Evolutionary conservation across 2,329 filamentous ascomycete species (phyloP), one percentile per base, ranked within the genome.

Genomic region (Xylaria sp.): DNA sequence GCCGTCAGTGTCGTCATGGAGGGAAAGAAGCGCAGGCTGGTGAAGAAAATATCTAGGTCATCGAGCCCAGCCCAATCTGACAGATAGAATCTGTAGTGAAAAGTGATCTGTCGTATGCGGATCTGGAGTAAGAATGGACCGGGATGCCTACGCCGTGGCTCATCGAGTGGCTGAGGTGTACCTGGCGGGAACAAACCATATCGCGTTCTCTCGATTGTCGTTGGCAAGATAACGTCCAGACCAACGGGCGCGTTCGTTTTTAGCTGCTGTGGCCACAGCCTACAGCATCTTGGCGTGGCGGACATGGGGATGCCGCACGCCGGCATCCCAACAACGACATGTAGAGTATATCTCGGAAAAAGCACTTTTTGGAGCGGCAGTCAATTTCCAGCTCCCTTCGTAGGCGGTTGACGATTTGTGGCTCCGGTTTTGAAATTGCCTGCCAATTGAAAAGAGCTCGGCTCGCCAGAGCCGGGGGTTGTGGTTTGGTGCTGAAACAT

Each of bases 51-150:
- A 34, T 7, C 29, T 34, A 7, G 13, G 7, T 43, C 7, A 26
- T 18, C 41, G 13, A 44, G 21, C 21, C 19, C 21, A 26, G n/a
- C 41, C 26, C 18, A 45, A 45, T 45, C 24, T 13, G 11, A 13
- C 11, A 4, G 29, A 34, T 34, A 13, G 9, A 34, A 34, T 4
- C 29, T 34, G 29, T 13, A 13, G 29, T 46, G 57, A 51, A 55
- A 62, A 54, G 48, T 63, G 64, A 64, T 61, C 58, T 62, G 63
- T 66, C 62, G 62, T 59, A 60, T 62, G 48, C 51, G 54, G 52
- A 57, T 64, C 57, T 57, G 39, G 54, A 45, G 39, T n/a, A n/a
- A 66, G 50, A 62, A 51, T 62, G 59, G 59, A 56, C 52, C 50
- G 44, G 45, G 52, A 55, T 58, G 43, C n/a, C n/a, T n/a, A n/a